Evolutionary conservation across 768 basidiomycete genomes (phyloP).

Genomic region (Chalciporus piperatus): DNA sequence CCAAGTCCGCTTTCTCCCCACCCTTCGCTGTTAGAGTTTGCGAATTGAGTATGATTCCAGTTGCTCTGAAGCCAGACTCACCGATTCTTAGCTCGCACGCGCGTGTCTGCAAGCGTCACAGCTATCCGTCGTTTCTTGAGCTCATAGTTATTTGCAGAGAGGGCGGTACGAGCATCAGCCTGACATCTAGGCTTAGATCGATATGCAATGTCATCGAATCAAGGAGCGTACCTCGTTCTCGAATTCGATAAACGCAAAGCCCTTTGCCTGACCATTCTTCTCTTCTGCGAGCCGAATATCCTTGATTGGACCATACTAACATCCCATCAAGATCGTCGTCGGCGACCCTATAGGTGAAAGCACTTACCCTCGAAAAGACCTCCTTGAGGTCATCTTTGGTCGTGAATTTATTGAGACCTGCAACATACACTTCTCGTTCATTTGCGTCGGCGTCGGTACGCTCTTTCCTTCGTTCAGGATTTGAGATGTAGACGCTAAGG

Average conservation of each 20-base stretch:
- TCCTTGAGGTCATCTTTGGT: conserved; percentile 75
- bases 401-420: conserved; percentile 77
- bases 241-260: conserved; percentile 93
- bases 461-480: conserved; percentile 85
- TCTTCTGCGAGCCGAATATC: conserved; percentile 78
- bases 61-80: conserved; percentile 27
- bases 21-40: conserved; percentile 31
- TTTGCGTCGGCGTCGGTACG: conserved; percentile 87
- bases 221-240: conserved; percentile 61
- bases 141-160: conserved; percentile 83
- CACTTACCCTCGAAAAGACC: conserved; percentile 71
- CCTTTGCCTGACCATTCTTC: conserved; percentile 66
- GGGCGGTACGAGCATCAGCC: conserved; percentile 67
- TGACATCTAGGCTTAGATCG: conserved; percentile 28
- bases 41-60: neutral
- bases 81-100: conserved; percentile 54
- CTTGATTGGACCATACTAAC: conserved; percentile 79
- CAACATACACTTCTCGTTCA: conserved; percentile 83
- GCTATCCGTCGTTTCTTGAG: conserved; percentile 88
- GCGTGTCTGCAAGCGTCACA: conserved; percentile 81
- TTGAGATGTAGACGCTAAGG: conserved; percentile 81
- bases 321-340: conserved; percentile 3
- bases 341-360: neutral
- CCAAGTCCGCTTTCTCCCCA: conserved; percentile 57
- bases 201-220: neutral